Evolutionary conservation across 2,329 filamentous ascomycete genomes (phyloP), one percentile per base, ranked within the genome.

Genomic region (Colletotrichum ledebouriae): DNA sequence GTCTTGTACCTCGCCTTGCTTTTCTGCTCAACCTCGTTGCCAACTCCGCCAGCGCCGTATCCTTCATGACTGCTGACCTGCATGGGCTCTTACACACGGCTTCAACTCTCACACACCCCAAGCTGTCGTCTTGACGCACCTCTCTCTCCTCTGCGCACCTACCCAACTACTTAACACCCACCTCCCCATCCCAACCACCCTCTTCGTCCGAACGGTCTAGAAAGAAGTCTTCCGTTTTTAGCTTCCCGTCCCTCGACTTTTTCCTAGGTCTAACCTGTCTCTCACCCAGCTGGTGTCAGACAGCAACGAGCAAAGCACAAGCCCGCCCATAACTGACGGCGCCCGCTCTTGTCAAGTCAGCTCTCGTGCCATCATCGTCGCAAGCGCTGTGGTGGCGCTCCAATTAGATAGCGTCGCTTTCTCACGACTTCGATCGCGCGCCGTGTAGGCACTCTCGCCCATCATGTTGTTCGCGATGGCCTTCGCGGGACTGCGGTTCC

Each of bases 381-480:
- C 58, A 62, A 62, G 58, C 63, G 49, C 58, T 41, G 12, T 33
- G 12, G 29, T 34, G 22, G 42, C 59, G 65, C 29, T 29, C 29
- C 65, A 47, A 47, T 6, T 34, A 11, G 53, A 7, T 22, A 34
- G 37, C 20, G 53, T 68, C 61, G 29, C 34, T 39, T 41, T 53
- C 33, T 53, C 33, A 33, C 29, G 2, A 20, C 4, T n/a, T 20
- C 50, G 22, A 10, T 42, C 20, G 39, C 63, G 49, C 41, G 7
- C 25, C 42, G 20, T 39, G 15, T 15, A 33, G 58, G 41, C 58
- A 29, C 7, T 39, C 7, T 39, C 42, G 73, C 73, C 72, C 79
- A 80, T 74, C 72, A 90, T 91, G 89, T 71, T 90, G 50, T 90
- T 89, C 79, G 87, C 86, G 71, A 76, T 90, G 71, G 81, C 89